These are phyloP conservation scores for Phytophthora cajani DNA, from an alignment of 352 stramenopile genomes.

Conservation along the genomic window DNA sequence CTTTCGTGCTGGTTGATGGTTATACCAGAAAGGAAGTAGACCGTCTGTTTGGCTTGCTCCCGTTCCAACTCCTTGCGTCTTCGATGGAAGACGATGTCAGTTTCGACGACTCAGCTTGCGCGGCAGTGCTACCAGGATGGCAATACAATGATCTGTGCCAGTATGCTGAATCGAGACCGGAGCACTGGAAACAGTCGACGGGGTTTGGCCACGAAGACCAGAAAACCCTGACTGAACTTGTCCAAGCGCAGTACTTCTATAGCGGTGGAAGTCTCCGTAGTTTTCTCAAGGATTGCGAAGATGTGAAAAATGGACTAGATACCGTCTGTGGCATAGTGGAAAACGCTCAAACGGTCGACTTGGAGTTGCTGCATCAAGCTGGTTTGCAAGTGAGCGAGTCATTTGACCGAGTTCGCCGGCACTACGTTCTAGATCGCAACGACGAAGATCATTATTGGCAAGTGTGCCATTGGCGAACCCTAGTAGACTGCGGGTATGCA, in stretches of 20 bases:
- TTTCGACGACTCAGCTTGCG: constrained; percentile 4
- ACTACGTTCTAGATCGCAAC: constrained; percentile 28
- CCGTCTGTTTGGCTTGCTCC: constrained; percentile 15
- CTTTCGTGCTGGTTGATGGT: constrained; percentile 29
- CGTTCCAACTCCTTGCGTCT: constrained; percentile 28
- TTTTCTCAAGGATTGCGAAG: constrained; percentile 22
- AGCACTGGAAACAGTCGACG: constrained; percentile 28
- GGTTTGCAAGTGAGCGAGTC: background rate
- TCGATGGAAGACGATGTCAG: constrained; percentile 17
- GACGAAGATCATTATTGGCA: constrained; percentile 30
- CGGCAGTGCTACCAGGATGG: constrained; percentile 33
- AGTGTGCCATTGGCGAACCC: constrained; percentile 16
- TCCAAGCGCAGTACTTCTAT: constrained; percentile 34
- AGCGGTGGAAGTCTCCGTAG: constrained; percentile 38
- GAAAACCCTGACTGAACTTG: constrained; percentile 12
- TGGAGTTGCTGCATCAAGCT: constrained; percentile 11
- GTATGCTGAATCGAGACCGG: constrained; percentile 23
- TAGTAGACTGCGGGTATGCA: constrained; percentile 35
- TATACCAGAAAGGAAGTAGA: constrained; percentile 29
- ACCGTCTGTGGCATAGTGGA: constrained; percentile 13
- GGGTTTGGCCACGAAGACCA: constrained; percentile 12
- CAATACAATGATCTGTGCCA: constrained; percentile 23
- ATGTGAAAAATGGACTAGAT: constrained; percentile 29
- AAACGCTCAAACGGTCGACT: constrained; percentile 13
- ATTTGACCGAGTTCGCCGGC: constrained; percentile 30